Evolutionary conservation across 371 early-diverging fungal species (phyloP), one percentile per base, ranked within the genome.

Genomic region (Mortierella sp.): DNA sequence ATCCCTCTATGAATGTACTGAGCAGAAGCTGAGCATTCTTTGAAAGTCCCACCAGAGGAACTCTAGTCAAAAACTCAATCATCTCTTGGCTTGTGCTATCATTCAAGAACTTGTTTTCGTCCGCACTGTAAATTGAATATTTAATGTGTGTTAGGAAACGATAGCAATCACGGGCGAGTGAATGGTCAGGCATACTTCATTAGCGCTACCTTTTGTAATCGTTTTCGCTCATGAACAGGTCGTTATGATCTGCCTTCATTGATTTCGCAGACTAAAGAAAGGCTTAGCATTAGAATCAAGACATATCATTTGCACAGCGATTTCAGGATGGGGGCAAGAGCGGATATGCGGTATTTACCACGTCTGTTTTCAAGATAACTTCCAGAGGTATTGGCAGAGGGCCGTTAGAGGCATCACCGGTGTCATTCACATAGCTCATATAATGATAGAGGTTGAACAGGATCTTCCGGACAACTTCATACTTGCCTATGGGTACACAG

Each of bases 381-480:
- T 86, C 82, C n/a, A 90, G 68, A 0, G 86, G 85, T 5, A 89
- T 72, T 0, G 88, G 87, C 19, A 89, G 87, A 4, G 88, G 83
- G 10, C 83, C 83, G 5, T 82, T 76, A 2, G 87, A 80, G 4
- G 63, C 54, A n/a, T 83, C 78, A 58, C 84, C 70, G 8, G 80
- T 84, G 22, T 86, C 88, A 58, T 86, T 85, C n/a, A 85, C 74
- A 43, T 86, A 79, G n/a, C 76, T 83, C 54, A 90, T 72, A 37
- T 86, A 87, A 28, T 83, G 82, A 42, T 87, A 88, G 13, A 91
- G 73, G 6, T 85, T 84, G 45, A 83, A 65, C 29, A 91, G 68
- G 3, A 90, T 85, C 63, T 85, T 87, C 51, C 91, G 88, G 31
- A 93, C 91, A 0, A 91, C 70, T 47, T 92, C 91, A 72, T 89